A percentile compares a stretch with the other conserved stretches of the same genome.
These are phyloP conservation scores for Seiridium unicorne DNA, from an alignment of 2,329 filamentous ascomycete genomes.

Conservation along the genomic window DNA sequence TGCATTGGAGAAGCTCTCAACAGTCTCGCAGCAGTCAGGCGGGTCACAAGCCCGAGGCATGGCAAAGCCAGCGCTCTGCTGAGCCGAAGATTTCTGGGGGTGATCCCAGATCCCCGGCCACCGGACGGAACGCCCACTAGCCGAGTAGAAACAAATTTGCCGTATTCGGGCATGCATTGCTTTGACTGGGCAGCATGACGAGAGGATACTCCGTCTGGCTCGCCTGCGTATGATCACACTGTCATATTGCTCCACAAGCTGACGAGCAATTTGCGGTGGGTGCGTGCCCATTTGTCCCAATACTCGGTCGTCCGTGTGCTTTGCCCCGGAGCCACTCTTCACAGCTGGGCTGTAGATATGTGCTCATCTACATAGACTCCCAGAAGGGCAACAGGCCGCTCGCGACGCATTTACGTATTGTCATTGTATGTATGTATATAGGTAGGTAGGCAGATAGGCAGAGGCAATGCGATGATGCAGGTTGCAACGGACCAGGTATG, in stretches of 20 bases:
- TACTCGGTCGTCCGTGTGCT: background rate
- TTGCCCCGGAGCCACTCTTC: background rate
- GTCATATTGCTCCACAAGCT: conserved; percentile 5
- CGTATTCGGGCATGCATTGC: background rate
- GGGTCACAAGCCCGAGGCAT: background rate
- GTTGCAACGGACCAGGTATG: background rate
- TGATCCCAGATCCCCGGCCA: background rate
- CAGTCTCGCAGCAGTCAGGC: too few species aligned
- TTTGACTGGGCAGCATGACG: background rate
- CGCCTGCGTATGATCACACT: background rate
- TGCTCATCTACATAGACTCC: background rate
- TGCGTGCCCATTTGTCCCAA: background rate
- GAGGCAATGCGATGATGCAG: background rate
- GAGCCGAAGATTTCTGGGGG: background rate
- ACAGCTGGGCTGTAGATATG: background rate
- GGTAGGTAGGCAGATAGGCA: too few species aligned
- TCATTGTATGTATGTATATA: too few species aligned
- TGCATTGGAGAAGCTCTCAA: too few species aligned
- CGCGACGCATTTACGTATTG: too few species aligned
- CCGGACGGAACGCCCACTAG: conserved; percentile 10
- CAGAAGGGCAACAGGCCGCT: too few species aligned
- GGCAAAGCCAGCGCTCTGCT: background rate
- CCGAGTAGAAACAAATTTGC: conserved; percentile 8
- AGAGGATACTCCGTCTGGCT: background rate
- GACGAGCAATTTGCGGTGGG: conserved; percentile 3